Conservation (phyloP, 106 monocot genomes). For the Apostasia ramifera region DNA sequence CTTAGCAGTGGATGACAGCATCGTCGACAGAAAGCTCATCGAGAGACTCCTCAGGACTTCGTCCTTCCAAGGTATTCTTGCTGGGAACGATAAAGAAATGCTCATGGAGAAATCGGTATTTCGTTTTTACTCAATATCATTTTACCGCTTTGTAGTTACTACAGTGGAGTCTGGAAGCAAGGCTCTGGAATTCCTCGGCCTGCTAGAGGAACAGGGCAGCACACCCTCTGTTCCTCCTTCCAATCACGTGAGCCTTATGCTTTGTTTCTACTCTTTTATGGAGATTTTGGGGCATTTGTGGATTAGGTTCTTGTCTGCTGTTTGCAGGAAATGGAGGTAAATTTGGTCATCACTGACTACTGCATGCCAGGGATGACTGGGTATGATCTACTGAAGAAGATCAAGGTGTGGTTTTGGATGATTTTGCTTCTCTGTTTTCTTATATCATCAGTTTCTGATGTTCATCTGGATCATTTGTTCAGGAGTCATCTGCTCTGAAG, state of each 20-base stretch:
- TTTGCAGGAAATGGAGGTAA: constrained; percentile 42
- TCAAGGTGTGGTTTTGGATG: constrained; percentile 42
- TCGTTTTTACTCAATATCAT: neutral
- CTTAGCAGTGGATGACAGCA: constrained; percentile 85
- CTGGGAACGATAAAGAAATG: no score
- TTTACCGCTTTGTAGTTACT: constrained; percentile 7
- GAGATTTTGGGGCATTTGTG: neutral
- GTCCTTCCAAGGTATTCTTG: constrained; percentile 63
- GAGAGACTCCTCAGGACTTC: constrained; percentile 83
- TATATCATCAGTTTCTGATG: neutral
- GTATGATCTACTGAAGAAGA: constrained; percentile 83
- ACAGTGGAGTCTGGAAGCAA: constrained; percentile 28
- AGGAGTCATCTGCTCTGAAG: constrained; percentile 68
- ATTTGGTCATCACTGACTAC: constrained; percentile 79
- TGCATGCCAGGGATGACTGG: constrained; percentile 98
- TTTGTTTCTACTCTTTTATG: neutral
- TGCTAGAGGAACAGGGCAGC: constrained; percentile 3
- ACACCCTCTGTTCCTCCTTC: constrained; percentile 1
- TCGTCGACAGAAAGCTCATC: constrained; percentile 80
- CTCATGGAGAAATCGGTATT: neutral
- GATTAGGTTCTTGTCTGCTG: neutral
- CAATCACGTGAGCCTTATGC: constrained; percentile 6
- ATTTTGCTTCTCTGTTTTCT: neutral
- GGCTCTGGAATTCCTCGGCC: constrained; percentile 21
- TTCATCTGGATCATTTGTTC: constrained; percentile 7